phyloP scores from a whole-genome alignment of 805 yeast species.

The Metschnikowia drakensbergensis region DNA sequence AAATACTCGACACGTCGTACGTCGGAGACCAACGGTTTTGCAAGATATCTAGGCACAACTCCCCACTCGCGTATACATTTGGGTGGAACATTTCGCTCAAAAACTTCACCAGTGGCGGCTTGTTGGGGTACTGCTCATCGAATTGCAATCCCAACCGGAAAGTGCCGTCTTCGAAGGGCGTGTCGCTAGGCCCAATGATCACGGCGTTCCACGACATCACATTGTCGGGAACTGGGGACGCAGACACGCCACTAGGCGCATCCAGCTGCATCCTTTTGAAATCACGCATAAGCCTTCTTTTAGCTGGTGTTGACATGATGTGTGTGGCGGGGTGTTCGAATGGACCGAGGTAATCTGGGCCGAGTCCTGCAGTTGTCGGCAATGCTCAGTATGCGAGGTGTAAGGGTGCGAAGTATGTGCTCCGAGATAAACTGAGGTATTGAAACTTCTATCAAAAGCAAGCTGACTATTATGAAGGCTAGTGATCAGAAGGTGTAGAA shows the following conservation, averaged over 20 bases:
- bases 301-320: constrained; percentile 94
- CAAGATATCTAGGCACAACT: constrained; percentile 88
- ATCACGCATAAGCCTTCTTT: constrained; percentile 98
- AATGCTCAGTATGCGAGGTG: background rate
- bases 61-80: constrained; percentile 93
- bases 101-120: constrained; percentile 91
- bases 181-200: constrained; percentile 94
- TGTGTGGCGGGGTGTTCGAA: background rate
- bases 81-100: constrained; percentile 97
- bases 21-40: constrained; percentile 99
- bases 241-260: constrained; percentile 97
- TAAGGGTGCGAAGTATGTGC: background rate
- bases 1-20: constrained; percentile 91
- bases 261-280: constrained; percentile 96
- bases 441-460: background rate
- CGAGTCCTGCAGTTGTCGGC: constrained; percentile 1
- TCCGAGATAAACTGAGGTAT: background rate
- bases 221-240: constrained; percentile 94
- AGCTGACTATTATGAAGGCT: background rate
- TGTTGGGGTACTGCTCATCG: constrained; percentile 96
- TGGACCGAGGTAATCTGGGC: background rate
- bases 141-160: constrained; percentile 81
- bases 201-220: constrained; percentile 99
- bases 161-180: constrained; percentile 98
- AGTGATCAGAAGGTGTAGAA: background rate